Evolutionary conservation across 345 rosid species (phyloP).

Genomic region (Stellera chamaejasme): DNA sequence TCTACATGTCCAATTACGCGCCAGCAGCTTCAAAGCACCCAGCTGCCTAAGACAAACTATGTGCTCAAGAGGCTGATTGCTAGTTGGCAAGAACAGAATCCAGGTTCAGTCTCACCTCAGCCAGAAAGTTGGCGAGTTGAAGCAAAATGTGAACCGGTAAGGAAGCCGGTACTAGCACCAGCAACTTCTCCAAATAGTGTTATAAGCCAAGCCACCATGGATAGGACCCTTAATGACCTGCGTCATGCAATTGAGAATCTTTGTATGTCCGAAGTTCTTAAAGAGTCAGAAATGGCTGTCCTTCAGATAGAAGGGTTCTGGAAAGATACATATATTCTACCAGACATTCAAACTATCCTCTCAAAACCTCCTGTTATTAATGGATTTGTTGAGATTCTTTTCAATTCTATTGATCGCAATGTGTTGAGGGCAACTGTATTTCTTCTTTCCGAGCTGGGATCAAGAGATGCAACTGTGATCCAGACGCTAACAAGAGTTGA

Average conservation of each 20-base stretch:
- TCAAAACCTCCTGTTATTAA: slow-evolving; percentile 48
- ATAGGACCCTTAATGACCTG: slow-evolving; percentile 39
- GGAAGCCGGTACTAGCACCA: slow-evolving; percentile 20
- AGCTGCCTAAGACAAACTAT: slow-evolving; percentile 56
- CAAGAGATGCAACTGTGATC: slow-evolving; percentile 54
- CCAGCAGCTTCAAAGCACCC: slow-evolving; percentile 40
- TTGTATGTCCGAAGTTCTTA: slow-evolving; percentile 50
- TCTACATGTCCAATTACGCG: slow-evolving; percentile 68
- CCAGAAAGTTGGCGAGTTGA: background rate
- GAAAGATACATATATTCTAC: slow-evolving; percentile 31
- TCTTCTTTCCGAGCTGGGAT: slow-evolving; percentile 57
- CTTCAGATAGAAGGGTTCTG: slow-evolving; percentile 49
- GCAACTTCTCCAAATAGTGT: slow-evolving; percentile 43
- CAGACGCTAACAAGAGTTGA: slow-evolving; percentile 57
- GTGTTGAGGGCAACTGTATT: slow-evolving; percentile 46
- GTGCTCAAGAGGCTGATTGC: slow-evolving; percentile 64
- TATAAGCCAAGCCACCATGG: slow-evolving; percentile 39
- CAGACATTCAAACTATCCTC: slow-evolving; percentile 39
- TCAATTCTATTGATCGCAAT: slow-evolving; percentile 45
- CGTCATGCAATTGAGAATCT: slow-evolving; percentile 38
- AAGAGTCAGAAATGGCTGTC: slow-evolving; percentile 58
- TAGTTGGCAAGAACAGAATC: slow-evolving; percentile 49
- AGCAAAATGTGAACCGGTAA: background rate
- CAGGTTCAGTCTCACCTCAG: slow-evolving; percentile 17
- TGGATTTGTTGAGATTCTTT: slow-evolving; percentile 63